Evolutionary conservation across 345 rosid genomes (phyloP).

Genomic region (Schrenkiella parvula): DNA sequence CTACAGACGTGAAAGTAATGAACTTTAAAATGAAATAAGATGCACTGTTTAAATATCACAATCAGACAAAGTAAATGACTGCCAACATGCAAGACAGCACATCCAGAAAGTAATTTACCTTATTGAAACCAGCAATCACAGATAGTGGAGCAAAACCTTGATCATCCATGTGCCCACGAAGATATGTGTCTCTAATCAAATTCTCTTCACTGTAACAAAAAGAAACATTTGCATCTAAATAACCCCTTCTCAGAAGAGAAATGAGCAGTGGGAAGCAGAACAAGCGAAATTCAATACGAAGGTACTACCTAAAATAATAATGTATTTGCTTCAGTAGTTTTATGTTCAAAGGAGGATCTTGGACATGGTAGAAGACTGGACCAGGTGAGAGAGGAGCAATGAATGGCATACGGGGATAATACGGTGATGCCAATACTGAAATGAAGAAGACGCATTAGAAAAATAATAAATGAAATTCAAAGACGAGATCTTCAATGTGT

Average conservation of each 20-base stretch:
- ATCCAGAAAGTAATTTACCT: conserved; percentile 41
- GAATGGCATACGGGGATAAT: conserved; percentile 53
- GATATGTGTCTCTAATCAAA: conserved; percentile 65
- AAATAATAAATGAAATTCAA: not conserved
- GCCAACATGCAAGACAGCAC: conserved; percentile 7
- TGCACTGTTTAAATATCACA: not conserved
- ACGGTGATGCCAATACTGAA: conserved; percentile 53
- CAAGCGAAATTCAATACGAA: not conserved
- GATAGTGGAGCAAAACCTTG: conserved; percentile 77
- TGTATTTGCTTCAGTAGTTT: conserved; percentile 67
- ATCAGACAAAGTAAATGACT: conserved; percentile 1
- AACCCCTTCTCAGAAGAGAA: conserved; percentile 3
- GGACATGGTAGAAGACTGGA: conserved; percentile 42
- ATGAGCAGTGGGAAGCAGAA: not conserved
- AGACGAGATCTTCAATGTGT: conserved; percentile 4
- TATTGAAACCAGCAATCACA: conserved; percentile 74
- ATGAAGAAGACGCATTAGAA: conserved; percentile 25
- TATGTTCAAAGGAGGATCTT: conserved; percentile 49
- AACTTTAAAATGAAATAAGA: not conserved
- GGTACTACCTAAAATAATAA: conserved; percentile 76
- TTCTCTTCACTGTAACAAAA: conserved; percentile 68
- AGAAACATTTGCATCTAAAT: conserved; percentile 12
- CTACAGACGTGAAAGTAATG: not conserved
- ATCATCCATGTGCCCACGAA: conserved; percentile 83
- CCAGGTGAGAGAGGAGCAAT: conserved; percentile 37